phyloP scores from a whole-genome alignment of 176 grass and related monocot genomes.

The Oryza officinalis region DNA sequence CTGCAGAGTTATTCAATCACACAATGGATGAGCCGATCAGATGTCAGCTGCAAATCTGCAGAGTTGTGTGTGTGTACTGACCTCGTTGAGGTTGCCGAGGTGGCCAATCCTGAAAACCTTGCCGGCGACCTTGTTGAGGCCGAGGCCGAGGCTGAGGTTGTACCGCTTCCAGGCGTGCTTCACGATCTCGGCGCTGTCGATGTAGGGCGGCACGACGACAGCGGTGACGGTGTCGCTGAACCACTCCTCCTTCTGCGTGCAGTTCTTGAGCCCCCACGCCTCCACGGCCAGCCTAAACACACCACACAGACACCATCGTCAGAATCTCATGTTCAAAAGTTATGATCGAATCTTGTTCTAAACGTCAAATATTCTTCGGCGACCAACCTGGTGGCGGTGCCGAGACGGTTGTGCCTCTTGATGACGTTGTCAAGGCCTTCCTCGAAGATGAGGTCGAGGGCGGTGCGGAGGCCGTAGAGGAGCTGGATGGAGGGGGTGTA shows the following conservation, averaged over 20 bases:
- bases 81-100: constrained; percentile 95
- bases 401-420: constrained; percentile 76
- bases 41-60: too few species aligned
- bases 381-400: constrained; percentile 73
- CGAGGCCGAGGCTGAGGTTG: constrained; percentile 87
- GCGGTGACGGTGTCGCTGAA: constrained; percentile 93
- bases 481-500: constrained; percentile 97
- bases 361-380: too few species aligned
- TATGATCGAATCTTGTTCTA: too few species aligned
- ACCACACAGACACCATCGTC: too few species aligned
- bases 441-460: constrained; percentile 86
- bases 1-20: constrained; percentile 40
- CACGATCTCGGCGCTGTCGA: constrained; percentile 73
- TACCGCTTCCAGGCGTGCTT: constrained; percentile 82
- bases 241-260: constrained; percentile 87
- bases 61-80: not conserved
- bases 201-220: constrained; percentile 69
- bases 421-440: constrained; percentile 83
- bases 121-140: constrained; percentile 90
- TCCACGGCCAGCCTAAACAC: constrained; percentile 67
- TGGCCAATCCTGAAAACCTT: constrained; percentile 97
- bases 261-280: constrained; percentile 99
- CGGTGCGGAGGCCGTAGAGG: constrained; percentile 85
- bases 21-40: too few species aligned
- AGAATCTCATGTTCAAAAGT: too few species aligned